Base-by-base conservation (phyloP, 2,329 filamentous ascomycete genomes). In the Nectriaceae sp. region DNA sequence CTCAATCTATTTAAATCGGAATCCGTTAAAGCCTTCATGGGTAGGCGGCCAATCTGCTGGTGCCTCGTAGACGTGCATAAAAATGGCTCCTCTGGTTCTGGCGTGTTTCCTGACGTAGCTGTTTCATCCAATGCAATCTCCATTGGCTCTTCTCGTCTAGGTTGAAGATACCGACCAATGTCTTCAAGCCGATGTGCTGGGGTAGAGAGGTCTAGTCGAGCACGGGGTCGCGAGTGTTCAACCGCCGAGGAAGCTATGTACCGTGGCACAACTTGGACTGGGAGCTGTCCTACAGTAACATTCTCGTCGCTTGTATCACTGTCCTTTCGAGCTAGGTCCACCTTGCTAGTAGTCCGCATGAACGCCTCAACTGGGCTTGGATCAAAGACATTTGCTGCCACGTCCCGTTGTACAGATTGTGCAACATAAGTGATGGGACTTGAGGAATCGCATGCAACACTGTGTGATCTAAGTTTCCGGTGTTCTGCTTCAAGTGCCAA, bases 91-190 rank as follows among this genome's bases (percentile, higher is more conserved):
- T 53, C 44, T 24, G 21, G 15, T 20, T 22, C 18, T 26, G 52
- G 50, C 33, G 47, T 29, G 15, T 42, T 52, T 29, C 50, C 60
- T 13, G 47, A 46, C 19, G 61, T 69, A 35, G 66, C 66, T 15
- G 68, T 70, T 29, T 67, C 57, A 53, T 71, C 69, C 21, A 53
- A 63, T 42, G 65, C 65, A 54, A 71, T 71, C 16, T 65, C 52
- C 36, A 71, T 67, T 16, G 60, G 56, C 15, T 58, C 40, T 13
- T 54, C 47, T 11, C 46, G 44, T 15, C 45, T 54, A 6, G 60
- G 53, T 21, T 51, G 59, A 31, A 71, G 65, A 52, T 69, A 71
- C 24, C 50, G 57, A 22, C 63, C 57, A 44, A 71, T 71, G 15
- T 56, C 59, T 38, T 60, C 55, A n/a, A 49, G 48, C 20, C 46